phyloP scores from a whole-genome alignment of 345 rosid species.

The Corchorus capsularis region DNA sequence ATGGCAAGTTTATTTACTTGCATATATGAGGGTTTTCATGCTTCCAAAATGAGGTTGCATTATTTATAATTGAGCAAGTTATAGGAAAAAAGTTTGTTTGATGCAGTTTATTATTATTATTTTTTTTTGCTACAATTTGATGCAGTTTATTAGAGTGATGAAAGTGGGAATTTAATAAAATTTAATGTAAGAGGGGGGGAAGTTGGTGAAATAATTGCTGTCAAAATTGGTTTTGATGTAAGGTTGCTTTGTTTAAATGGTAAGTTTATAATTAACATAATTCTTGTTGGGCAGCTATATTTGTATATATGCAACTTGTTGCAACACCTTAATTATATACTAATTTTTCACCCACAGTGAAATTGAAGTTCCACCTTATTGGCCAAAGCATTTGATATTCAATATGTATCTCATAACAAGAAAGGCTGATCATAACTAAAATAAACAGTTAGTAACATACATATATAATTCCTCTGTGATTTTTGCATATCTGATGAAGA shows the following conservation, averaged over 20 bases:
- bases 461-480: neutral
- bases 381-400: neutral
- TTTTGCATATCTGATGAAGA: neutral
- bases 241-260: constrained; percentile 13
- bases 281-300: neutral
- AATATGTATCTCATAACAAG: neutral
- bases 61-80: neutral
- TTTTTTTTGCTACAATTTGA: no score
- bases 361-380: neutral
- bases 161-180: neutral
- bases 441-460: neutral
- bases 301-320: no score
- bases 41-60: neutral
- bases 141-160: constrained; percentile 13
- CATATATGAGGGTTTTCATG: neutral
- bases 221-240: constrained; percentile 3
- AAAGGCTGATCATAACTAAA: neutral
- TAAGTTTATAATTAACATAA: neutral
- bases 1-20: neutral
- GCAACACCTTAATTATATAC: neutral
- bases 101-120: constrained; percentile 16
- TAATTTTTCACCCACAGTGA: neutral
- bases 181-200: neutral
- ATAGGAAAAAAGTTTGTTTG: neutral
- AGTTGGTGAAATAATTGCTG: constrained; percentile 17